phyloP scores from a whole-genome alignment of 176 grass and related monocot species.

The Oryza longistaminata region DNA sequence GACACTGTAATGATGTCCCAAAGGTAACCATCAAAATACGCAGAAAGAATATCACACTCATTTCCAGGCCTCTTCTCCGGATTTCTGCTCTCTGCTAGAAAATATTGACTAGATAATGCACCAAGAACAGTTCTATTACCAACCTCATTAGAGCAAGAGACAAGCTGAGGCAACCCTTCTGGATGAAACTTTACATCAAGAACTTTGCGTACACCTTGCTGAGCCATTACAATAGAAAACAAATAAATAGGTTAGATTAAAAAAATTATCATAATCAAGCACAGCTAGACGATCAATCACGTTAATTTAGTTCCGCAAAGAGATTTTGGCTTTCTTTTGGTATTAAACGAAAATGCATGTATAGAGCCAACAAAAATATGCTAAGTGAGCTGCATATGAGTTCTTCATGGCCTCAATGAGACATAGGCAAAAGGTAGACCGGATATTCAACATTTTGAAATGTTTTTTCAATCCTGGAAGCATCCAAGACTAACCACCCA shows the following conservation, averaged over 20 bases:
- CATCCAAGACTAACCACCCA: neutral
- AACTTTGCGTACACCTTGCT: conserved; percentile 96
- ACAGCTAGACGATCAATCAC: neutral
- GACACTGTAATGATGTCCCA: conserved; percentile 1
- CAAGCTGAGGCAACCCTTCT: conserved; percentile 92
- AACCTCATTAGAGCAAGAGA: conserved; percentile 95
- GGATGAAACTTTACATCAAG: conserved; percentile 96
- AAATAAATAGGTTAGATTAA: conserved; percentile 19
- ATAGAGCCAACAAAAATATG: neutral
- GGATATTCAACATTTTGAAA: conserved; percentile 3
- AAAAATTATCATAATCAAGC: conserved; percentile 16
- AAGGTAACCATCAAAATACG: neutral
- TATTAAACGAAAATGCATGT: neutral
- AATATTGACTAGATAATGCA: conserved; percentile 20
- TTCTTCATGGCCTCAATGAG: neutral
- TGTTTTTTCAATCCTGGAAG: neutral
- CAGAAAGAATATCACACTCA: neutral
- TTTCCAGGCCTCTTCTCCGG: neutral
- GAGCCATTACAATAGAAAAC: conserved; percentile 33
- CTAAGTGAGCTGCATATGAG: neutral
- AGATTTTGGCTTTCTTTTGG: neutral
- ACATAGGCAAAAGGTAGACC: neutral
- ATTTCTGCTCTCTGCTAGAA: neutral
- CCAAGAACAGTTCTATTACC: conserved; percentile 16
- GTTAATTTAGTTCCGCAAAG: neutral